Evolutionary conservation across 208 protist species (phyloP).

Genomic region (Acanthamoeba healyi): DNA sequence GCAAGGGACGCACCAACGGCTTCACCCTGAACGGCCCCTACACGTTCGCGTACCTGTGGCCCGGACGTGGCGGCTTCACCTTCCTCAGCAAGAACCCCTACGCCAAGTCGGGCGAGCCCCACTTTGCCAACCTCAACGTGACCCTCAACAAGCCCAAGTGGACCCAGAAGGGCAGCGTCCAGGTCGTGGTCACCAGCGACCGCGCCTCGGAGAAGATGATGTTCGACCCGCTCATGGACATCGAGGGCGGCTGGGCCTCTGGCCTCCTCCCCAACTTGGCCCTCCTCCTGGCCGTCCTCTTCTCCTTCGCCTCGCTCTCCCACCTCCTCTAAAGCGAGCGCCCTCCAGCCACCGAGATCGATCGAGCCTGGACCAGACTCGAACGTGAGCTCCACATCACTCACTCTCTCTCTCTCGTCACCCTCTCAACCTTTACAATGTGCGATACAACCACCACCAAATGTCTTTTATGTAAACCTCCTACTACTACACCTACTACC

Average conservation of each 20-base stretch:
- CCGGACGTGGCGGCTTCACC: constrained; percentile 25
- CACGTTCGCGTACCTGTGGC: constrained; percentile 60
- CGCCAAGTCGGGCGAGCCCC: constrained; percentile 54
- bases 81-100: constrained; percentile 71
- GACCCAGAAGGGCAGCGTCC: constrained; percentile 53
- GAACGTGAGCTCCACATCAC: no score
- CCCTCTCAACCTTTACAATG: no score
- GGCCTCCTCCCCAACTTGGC: constrained; percentile 27
- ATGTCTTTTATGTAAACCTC: no score
- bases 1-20: not conserved
- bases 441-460: no score
- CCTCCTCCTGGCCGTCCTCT: constrained; percentile 51
- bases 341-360: no score
- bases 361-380: no score
- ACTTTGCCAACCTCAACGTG: constrained; percentile 23
- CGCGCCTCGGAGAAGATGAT: constrained; percentile 18
- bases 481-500: no score
- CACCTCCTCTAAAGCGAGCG: constrained; percentile 56
- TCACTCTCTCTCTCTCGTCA: no score
- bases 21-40: constrained; percentile 25
- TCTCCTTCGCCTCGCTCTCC: not conserved
- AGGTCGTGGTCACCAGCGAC: constrained; percentile 63
- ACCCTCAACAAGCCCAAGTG: constrained; percentile 50
- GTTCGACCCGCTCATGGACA: constrained; percentile 69
- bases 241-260: constrained; percentile 44